Conservation (phyloP, 768 basidiomycete genomes). For the Lactarius quietus region DNA sequence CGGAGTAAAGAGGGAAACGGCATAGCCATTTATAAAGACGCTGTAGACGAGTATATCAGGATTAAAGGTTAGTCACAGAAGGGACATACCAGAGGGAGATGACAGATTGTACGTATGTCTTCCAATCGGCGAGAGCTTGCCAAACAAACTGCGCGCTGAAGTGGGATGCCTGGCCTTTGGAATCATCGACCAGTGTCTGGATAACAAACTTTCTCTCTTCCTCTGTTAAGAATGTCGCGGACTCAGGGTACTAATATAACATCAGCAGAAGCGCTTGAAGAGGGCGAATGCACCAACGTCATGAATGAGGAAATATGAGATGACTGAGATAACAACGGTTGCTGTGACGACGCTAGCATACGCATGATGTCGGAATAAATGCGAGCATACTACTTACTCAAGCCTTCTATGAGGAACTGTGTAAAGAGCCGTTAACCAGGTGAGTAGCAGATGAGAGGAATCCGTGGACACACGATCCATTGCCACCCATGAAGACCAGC, state of each 20-base stretch:
- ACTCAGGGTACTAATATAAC: constrained; percentile 38
- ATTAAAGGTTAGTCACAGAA: not conserved
- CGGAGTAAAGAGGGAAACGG: constrained; percentile 38
- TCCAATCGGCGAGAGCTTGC: constrained; percentile 34
- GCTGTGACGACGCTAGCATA: constrained; percentile 2
- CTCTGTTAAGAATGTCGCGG: constrained; percentile 41
- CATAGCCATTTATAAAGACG: constrained; percentile 45
- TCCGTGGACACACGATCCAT: constrained; percentile 42
- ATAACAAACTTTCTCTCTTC: constrained; percentile 35
- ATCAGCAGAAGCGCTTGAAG: not conserved
- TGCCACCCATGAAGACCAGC: constrained; percentile 41
- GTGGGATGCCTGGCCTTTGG: constrained; percentile 33
- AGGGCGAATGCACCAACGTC: constrained; percentile 33
- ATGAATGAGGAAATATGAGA: constrained; percentile 40
- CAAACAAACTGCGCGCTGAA: constrained; percentile 36
- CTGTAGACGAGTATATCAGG: constrained; percentile 26
- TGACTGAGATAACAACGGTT: constrained; percentile 38
- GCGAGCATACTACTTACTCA: constrained; percentile 27
- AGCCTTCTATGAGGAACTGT: constrained; percentile 47
- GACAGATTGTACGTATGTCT: constrained; percentile 37
- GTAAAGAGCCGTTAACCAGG: not conserved
- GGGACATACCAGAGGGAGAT: constrained; percentile 34
- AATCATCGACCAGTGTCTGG: constrained; percentile 31
- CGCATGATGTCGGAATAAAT: not conserved
- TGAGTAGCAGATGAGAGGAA: not conserved